A percentile compares a stretch with the other conserved stretches of the same genome.
These are phyloP conservation scores for Fusarium mangiferae DNA, from an alignment of 2,329 filamentous ascomycete genomes.

Conservation along the genomic window DNA sequence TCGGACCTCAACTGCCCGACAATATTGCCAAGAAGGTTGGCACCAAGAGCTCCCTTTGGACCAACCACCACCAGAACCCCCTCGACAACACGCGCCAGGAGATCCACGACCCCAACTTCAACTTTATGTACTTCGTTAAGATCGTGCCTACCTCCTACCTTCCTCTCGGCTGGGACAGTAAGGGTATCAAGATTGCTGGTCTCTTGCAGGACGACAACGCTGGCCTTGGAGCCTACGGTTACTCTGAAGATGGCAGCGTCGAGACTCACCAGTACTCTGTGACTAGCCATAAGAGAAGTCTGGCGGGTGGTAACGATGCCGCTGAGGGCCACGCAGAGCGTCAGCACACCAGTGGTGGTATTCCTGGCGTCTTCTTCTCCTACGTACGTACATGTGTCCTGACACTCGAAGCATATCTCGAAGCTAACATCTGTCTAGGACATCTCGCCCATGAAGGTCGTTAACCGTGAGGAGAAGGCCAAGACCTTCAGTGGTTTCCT, in stretches of 20 bases:
- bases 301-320: slow-evolving; percentile 84
- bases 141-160: slow-evolving; percentile 96
- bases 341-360: slow-evolving; percentile 87
- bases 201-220: slow-evolving; percentile 69
- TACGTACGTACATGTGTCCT: slow-evolving; percentile 73
- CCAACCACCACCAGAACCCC: slow-evolving; percentile 91
- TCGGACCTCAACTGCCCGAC: slow-evolving; percentile 90
- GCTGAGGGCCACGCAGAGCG: slow-evolving; percentile 93
- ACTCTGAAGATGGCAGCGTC: slow-evolving; percentile 78
- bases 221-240: slow-evolving; percentile 63
- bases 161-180: slow-evolving; percentile 86
- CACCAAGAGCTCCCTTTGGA: slow-evolving; percentile 69
- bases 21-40: slow-evolving; percentile 71
- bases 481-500: slow-evolving; percentile 95
- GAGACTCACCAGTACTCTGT: slow-evolving; percentile 99
- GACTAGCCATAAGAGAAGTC: slow-evolving; percentile 92
- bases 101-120: slow-evolving; percentile 85
- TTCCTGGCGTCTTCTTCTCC: slow-evolving; percentile 98
- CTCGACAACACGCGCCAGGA: slow-evolving; percentile 82
- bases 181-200: slow-evolving; percentile 47
- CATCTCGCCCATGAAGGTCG: slow-evolving; percentile 99
- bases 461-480: slow-evolving; percentile 90
- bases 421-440: slow-evolving; percentile 65
- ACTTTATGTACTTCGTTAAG: slow-evolving; percentile 99
- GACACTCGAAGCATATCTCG: not conserved